A percentile compares a stretch with the other conserved stretches of the same genome.
Conservation (phyloP, 495 filamentous ascomycete species). For the Trichoderma orchidacearum region DNA sequence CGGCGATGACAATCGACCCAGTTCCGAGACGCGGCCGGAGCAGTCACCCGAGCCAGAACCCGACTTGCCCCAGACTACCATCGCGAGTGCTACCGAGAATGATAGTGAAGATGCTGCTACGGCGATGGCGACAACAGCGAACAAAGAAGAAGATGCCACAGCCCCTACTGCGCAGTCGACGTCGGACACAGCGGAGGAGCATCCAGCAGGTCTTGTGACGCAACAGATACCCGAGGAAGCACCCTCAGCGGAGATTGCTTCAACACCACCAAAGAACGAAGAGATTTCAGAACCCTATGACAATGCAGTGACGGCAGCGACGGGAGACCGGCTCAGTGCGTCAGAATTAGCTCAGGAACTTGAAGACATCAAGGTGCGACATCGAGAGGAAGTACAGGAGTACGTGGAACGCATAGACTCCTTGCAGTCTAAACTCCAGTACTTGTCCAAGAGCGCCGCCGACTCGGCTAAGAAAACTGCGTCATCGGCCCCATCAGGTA, state of each 20-base stretch:
- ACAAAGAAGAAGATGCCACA: neutral
- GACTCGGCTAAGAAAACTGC: constrained; percentile 55
- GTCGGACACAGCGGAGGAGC: neutral
- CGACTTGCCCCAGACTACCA: neutral
- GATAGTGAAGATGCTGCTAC: neutral
- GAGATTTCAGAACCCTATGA: constrained; percentile 9
- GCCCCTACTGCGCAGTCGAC: neutral
- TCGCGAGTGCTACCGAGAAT: neutral
- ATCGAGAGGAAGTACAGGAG: constrained; percentile 66
- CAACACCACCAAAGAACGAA: constrained; percentile 8
- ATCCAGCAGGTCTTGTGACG: too few relatives aligned
- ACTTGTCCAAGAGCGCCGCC: constrained; percentile 65
- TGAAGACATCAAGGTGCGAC: constrained; percentile 44
- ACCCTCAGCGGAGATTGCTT: neutral
- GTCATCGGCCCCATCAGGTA: constrained; percentile 44
- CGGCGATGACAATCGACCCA: neutral
- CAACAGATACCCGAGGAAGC: neutral
- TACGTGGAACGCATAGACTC: constrained; percentile 90
- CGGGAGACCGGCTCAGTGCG: constrained; percentile 10
- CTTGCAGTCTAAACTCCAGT: constrained; percentile 77
- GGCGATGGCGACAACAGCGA: neutral
- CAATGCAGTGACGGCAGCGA: neutral
- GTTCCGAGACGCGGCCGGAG: neutral
- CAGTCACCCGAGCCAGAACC: neutral
- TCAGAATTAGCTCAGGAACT: constrained; percentile 40